These are phyloP conservation scores for Leccinum pachyderme DNA, from an alignment of 1,284 basidiomycete genomes.

Conservation along the genomic window DNA sequence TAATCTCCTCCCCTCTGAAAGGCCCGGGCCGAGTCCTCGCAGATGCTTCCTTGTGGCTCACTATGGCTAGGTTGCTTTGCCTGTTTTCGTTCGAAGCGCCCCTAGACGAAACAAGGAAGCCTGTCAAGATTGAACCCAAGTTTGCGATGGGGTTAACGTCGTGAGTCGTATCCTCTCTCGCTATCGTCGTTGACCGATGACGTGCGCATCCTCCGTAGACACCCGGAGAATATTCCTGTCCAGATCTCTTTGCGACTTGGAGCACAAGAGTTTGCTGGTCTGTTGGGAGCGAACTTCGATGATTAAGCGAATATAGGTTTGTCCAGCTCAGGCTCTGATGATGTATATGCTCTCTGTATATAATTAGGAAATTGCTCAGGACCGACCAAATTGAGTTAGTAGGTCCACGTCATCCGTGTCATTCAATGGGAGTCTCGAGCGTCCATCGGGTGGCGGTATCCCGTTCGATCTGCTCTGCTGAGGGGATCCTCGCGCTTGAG, in stretches of 20 bases:
- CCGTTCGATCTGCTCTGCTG: too few relatives aligned
- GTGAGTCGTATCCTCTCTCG: neutral
- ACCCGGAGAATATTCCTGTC: neutral
- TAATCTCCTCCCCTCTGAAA: neutral
- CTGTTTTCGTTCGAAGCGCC: conserved; percentile 10
- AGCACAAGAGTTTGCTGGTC: neutral
- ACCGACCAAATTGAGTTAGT: too few relatives aligned
- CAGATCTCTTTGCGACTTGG: neutral
- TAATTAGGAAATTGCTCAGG: neutral
- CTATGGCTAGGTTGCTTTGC: conserved; percentile 4
- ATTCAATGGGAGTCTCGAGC: too few relatives aligned
- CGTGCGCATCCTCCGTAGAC: neutral
- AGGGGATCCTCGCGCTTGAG: too few relatives aligned
- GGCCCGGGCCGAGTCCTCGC: conserved; percentile 6
- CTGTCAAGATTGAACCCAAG: neutral
- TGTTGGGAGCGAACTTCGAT: neutral
- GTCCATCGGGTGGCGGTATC: too few relatives aligned
- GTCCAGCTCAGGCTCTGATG: neutral
- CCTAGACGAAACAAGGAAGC: conserved; percentile 3
- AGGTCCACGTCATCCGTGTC: too few relatives aligned
- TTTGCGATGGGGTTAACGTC: conserved; percentile 4
- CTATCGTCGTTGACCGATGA: neutral
- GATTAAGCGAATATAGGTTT: neutral
- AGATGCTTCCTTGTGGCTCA: conserved; percentile 9
- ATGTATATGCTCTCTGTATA: neutral